Percentiles rank a stretch among this genome's conserved stretches.
Evolutionary conservation across 1,284 basidiomycete genomes (phyloP).

Genomic region (Moesziomyces antarcticus): DNA sequence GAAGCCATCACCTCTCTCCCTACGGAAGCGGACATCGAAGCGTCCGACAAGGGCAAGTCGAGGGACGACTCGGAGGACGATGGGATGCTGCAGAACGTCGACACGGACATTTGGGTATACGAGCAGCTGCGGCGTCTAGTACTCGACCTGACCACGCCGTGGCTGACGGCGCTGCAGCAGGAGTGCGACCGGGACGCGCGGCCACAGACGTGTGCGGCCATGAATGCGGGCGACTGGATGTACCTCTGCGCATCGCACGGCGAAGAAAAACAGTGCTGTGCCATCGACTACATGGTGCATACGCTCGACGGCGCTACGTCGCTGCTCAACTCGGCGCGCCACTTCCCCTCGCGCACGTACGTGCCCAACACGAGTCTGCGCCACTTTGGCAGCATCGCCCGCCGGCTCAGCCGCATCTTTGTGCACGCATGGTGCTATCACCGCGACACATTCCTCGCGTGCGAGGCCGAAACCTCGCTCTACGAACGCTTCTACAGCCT

Average conservation of each 20-base stretch:
- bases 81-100: slow-evolving; percentile 60
- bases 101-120: slow-evolving; percentile 87
- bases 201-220: slow-evolving; percentile 81
- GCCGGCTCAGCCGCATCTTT: slow-evolving; percentile 91
- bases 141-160: slow-evolving; percentile 87
- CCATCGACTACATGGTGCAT: slow-evolving; percentile 96
- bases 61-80: slow-evolving; percentile 25
- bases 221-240: slow-evolving; percentile 97
- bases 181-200: slow-evolving; percentile 73
- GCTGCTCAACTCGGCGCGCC: slow-evolving; percentile 87
- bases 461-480: slow-evolving; percentile 87
- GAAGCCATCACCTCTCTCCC: slow-evolving; percentile 79
- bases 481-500: slow-evolving; percentile 90
- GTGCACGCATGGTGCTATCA: slow-evolving; percentile 84
- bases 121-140: slow-evolving; percentile 92
- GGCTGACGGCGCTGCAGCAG: slow-evolving; percentile 85
- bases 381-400: slow-evolving; percentile 86
- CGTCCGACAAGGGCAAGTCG: slow-evolving; percentile 66
- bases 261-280: slow-evolving; percentile 76
- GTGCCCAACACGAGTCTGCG: slow-evolving; percentile 79
- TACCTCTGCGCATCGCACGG: slow-evolving; percentile 92
- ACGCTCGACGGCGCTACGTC: slow-evolving; percentile 92
- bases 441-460: slow-evolving; percentile 87
- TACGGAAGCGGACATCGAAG: slow-evolving; percentile 40
- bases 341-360: slow-evolving; percentile 75